Percentiles rank a stretch among this genome's conserved stretches.
Conservation (phyloP, 2,329 filamentous ascomycete genomes). For the Ceratocystis cubensis region DNA sequence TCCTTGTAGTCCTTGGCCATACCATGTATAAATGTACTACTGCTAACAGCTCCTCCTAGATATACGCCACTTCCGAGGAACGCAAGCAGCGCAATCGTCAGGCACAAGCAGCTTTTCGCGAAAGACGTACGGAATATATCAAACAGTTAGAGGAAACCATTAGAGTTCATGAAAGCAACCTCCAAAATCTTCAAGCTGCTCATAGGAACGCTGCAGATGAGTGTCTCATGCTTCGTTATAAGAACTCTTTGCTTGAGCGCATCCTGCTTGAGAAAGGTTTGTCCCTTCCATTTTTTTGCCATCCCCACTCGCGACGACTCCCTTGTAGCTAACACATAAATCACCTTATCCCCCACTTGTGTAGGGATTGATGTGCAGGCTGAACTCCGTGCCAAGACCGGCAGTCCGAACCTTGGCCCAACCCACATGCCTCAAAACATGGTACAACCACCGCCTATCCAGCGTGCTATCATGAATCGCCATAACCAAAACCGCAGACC, state of each 20-base stretch:
- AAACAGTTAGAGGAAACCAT: conserved; percentile 97
- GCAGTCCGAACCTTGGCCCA: conserved; percentile 65
- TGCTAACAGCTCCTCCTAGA: conserved; percentile 40
- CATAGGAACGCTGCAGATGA: conserved; percentile 92
- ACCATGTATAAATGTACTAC: too few species aligned
- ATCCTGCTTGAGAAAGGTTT: conserved; percentile 92
- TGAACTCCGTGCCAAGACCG: conserved; percentile 84
- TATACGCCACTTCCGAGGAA: conserved; percentile 97
- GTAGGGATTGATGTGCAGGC: conserved; percentile 92
- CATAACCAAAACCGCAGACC: conserved; percentile 64
- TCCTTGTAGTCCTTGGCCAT: conserved; percentile 2
- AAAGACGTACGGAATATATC: conserved; percentile 96
- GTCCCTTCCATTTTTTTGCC: not conserved
- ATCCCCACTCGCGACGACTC: not conserved
- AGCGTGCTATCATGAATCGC: conserved; percentile 68
- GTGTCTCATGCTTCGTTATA: conserved; percentile 95
- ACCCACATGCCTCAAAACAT: conserved; percentile 55
- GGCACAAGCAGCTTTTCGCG: conserved; percentile 92
- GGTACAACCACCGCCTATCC: conserved; percentile 63
- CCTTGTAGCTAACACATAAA: conserved; percentile 12
- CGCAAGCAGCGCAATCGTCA: conserved; percentile 95
- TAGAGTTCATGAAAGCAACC: conserved; percentile 87
- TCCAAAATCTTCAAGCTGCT: conserved; percentile 84
- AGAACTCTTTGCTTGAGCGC: conserved; percentile 90
- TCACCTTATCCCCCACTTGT: not conserved